Conservation (phyloP, 2,329 filamentous ascomycete species). For the Fusarium albidum region DNA sequence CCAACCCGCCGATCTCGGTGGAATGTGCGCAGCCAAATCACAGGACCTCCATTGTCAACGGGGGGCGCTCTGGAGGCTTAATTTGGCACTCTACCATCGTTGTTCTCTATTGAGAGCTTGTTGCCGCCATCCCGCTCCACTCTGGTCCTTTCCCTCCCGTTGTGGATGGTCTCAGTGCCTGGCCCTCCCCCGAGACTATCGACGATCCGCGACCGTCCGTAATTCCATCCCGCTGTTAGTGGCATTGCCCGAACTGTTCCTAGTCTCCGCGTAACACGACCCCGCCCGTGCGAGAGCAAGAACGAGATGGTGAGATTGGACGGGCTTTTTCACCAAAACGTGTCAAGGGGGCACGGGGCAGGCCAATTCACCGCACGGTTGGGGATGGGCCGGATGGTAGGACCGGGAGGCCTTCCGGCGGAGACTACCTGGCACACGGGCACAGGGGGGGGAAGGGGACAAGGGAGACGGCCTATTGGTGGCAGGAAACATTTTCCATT, state of each 20-base stretch:
- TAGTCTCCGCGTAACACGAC: conserved; percentile 30
- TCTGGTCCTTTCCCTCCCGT: background rate
- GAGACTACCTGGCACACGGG: conserved; percentile 8
- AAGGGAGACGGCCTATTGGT: background rate
- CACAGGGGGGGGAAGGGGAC: conserved; percentile 4
- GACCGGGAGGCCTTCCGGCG: conserved; percentile 25
- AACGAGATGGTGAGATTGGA: conserved; percentile 5
- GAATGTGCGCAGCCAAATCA: conserved; percentile 12
- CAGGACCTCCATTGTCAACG: background rate
- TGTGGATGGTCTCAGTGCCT: background rate
- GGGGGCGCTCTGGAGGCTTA: conserved; percentile 1
- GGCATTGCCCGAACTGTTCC: conserved; percentile 19
- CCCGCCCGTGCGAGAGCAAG: conserved; percentile 28
- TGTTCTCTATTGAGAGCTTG: conserved; percentile 1
- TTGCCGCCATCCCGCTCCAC: conserved; percentile 11
- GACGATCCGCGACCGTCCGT: conserved; percentile 20
- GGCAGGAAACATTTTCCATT: conserved; percentile 18
- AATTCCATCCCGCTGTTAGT: conserved; percentile 32
- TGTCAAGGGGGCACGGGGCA: conserved; percentile 24
- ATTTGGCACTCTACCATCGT: background rate
- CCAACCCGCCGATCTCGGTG: conserved; percentile 6
- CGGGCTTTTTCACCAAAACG: background rate
- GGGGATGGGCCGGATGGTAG: conserved; percentile 25
- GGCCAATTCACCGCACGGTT: conserved; percentile 31
- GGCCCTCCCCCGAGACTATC: background rate